Percentiles rank a stretch among this genome's conserved stretches.
Evolutionary conservation across 768 basidiomycete genomes (phyloP).

Genomic region (Suillus brevipes): DNA sequence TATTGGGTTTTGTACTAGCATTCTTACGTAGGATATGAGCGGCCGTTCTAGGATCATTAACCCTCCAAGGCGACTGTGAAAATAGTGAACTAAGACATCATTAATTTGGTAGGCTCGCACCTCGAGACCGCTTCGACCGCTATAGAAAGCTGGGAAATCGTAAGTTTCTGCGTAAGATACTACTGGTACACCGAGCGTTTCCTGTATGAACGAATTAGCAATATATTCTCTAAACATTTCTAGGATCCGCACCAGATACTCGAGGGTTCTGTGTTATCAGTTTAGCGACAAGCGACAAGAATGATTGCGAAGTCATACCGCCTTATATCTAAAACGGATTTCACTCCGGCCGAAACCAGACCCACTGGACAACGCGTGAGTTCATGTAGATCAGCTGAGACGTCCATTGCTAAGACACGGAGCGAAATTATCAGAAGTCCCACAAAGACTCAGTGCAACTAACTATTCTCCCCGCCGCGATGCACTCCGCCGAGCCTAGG

Average conservation of each 20-base stretch:
- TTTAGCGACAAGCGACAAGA: slow-evolving; percentile 4
- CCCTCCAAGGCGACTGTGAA: slow-evolving; percentile 75
- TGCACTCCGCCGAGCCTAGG: slow-evolving; percentile 81
- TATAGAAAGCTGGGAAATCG: slow-evolving; percentile 96
- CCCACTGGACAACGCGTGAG: slow-evolving; percentile 88
- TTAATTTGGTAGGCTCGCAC: slow-evolving; percentile 36
- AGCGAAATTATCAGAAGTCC: slow-evolving; percentile 7
- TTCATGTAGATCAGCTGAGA: slow-evolving; percentile 93
- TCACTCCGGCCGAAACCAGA: slow-evolving; percentile 90
- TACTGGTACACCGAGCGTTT: slow-evolving; percentile 94
- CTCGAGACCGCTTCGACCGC: slow-evolving; percentile 77
- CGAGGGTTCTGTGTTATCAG: slow-evolving; percentile 58
- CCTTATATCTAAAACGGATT: slow-evolving; percentile 93
- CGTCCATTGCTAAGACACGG: slow-evolving; percentile 76
- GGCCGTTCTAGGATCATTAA: slow-evolving; percentile 60
- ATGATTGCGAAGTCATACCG: slow-evolving; percentile 40
- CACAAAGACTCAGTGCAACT: slow-evolving; percentile 15
- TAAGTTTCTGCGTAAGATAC: slow-evolving; percentile 70
- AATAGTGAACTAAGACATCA: not conserved
- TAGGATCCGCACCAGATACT: slow-evolving; percentile 62
- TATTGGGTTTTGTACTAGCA: not conserved
- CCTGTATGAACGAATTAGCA: slow-evolving; percentile 45
- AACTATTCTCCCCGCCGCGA: slow-evolving; percentile 69
- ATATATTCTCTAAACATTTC: not conserved
- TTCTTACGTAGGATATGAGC: slow-evolving; percentile 74